Conservation (phyloP, 2,329 filamentous ascomycete genomes). For the Cladophialophora immunda region DNA sequence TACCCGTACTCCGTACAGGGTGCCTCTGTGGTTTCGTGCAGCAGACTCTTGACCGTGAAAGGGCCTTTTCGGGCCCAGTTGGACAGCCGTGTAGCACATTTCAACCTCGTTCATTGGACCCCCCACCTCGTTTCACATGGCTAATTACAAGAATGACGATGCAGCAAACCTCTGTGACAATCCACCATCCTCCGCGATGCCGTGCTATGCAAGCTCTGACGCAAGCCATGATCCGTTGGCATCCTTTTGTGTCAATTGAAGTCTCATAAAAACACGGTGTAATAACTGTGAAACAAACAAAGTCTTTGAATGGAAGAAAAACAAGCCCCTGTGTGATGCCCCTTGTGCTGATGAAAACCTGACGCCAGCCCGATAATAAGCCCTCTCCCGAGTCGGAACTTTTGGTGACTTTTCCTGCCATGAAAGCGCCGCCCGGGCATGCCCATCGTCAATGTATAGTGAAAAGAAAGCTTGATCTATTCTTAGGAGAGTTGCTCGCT, state of each 20-base stretch:
- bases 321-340: conserved; percentile 23
- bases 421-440: conserved; percentile 27
- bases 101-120: conserved; percentile 24
- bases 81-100: conserved; percentile 18
- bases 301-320: conserved; percentile 20
- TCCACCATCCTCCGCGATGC: conserved; percentile 15
- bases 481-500: conserved; percentile 33
- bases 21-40: conserved; percentile 13
- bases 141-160: conserved; percentile 36
- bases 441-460: conserved; percentile 34
- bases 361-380: conserved; percentile 27
- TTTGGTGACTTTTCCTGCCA: conserved; percentile 36
- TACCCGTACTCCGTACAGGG: conserved; percentile 18
- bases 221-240: conserved; percentile 22
- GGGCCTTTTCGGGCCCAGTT: conserved; percentile 8
- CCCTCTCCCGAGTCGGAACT: conserved; percentile 25
- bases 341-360: conserved; percentile 14
- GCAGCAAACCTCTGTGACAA: conserved; percentile 20
- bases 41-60: conserved; percentile 14
- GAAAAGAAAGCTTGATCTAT: conserved; percentile 32
- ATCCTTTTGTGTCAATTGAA: conserved; percentile 21
- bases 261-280: conserved; percentile 20
- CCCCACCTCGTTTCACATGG: conserved; percentile 34
- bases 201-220: conserved; percentile 23
- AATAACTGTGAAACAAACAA: conserved; percentile 25